Evolutionary conservation across 441 rosid genomes (phyloP).

Genomic region (Macaranga tanarius): DNA sequence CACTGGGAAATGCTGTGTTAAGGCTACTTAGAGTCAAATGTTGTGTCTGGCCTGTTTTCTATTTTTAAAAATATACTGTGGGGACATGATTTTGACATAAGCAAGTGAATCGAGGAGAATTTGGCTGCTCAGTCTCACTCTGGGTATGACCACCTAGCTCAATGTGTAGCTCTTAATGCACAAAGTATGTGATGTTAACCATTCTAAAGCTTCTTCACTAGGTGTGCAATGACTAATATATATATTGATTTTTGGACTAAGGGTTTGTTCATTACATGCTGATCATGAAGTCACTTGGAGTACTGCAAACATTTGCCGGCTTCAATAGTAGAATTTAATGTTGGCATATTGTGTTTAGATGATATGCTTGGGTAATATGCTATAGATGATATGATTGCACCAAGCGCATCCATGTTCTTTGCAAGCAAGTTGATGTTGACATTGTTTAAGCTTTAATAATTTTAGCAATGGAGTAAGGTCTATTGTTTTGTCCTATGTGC

Average conservation of each 20-base stretch:
- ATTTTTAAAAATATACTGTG: background rate
- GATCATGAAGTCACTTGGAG: background rate
- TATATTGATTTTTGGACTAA: background rate
- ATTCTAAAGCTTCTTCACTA: background rate
- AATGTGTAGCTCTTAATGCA: background rate
- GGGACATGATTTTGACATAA: background rate
- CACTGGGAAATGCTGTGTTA: background rate
- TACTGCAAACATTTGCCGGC: background rate
- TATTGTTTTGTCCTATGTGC: background rate
- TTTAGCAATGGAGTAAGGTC: background rate
- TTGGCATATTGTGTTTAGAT: background rate
- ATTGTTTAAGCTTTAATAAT: constrained; percentile 1
- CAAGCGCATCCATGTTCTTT: background rate
- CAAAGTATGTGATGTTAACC: background rate
- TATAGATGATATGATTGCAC: background rate
- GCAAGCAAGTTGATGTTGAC: background rate
- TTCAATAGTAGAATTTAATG: too few relatives aligned
- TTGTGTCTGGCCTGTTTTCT: background rate
- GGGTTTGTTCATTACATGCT: background rate
- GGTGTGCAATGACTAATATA: too few relatives aligned
- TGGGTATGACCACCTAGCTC: background rate
- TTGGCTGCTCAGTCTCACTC: background rate
- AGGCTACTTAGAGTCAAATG: background rate
- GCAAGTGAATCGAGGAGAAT: background rate
- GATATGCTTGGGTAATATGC: background rate